Base-by-base conservation (phyloP, 2,329 filamentous ascomycete species). In the Mollisia scopiformis region DNA sequence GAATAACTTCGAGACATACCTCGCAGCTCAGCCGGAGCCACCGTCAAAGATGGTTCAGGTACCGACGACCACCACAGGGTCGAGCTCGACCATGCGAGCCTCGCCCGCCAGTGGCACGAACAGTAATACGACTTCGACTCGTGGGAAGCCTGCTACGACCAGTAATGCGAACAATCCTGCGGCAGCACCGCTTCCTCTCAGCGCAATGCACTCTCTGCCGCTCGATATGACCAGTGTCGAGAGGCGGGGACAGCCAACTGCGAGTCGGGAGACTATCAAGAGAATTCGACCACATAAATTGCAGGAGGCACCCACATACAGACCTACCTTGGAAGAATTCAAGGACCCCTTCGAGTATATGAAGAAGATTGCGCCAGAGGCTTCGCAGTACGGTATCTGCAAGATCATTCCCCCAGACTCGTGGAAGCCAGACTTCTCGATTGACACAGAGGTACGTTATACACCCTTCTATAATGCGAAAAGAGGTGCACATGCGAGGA, bases 401-500 rank as follows among this genome's bases (percentile, higher is more conserved):
- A 97, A 97, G 77, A 92, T 99, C 64, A 91, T 99, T 59, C 95
- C 95, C 5, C 95, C 95, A 0, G 92, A 95, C 65, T 88, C 84
- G 33, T 99, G 95, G 95, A 94, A 96, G 71, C 95, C 95, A 7
- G 84, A 92, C 16, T 98, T 99, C 75, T 93, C 93, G 46, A 96
- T 99, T 72, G 93, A 99, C 74, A 98, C 94, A 23, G 93, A 97
- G 87, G 94, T 97, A 82, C 47, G 72, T 64, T 37, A 19, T 28
- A 31, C 7, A 35, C 39, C 23, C n/a, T 11, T 30, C 19, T 37
- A 33, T 53, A 21, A 35, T 35, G 51, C 31, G 19, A 35, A 8
- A 31, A 6, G 30, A 53, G 11, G 1, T 4, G 31, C 33, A 10
- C 4, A 21, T 7, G 6, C 14, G 21, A 7, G 16, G 13, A 23